Evolutionary conservation across 2,329 filamentous ascomycete genomes (phyloP), one percentile per base, ranked within the genome.

Genomic region (Aureobasidium sp.): DNA sequence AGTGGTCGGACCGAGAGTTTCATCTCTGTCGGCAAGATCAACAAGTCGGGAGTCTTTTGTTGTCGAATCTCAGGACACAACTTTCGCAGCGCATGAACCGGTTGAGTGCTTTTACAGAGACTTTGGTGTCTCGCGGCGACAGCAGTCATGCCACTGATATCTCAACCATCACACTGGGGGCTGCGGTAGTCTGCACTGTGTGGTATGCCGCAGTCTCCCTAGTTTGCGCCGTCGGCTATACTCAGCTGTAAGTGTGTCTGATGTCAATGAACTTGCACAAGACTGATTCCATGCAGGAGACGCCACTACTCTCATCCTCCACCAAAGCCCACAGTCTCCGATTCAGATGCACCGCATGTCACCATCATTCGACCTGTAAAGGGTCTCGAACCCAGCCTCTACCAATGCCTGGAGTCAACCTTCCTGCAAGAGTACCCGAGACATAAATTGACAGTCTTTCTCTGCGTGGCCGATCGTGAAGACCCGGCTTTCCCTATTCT

Each of bases 321-420:
- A 52, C 26, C 53, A 5, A 55, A 52, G 17, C 27, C 64, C 7
- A 44, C 48, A 32, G 53, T 67, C 13, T 76, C 86, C 43, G 13
- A 27, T 17, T 61, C 63, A 5, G 27, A 51, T 9, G 79, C 91
- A 3, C 93, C 92, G 17, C 87, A 90, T 76, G 82, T 99, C 69
- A 97, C 94, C 36, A 83, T 96, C 64, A 92, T 99, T 67, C 89
- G 94, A 2, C 95, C 94, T 0, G 87, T 96, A 66, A 97, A 97
- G 76, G 94, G 92, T 64, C 81, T 96, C 62, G 94, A 97, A 73
- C 89, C 92, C 4, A 84, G 86, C 66, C 85, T 97, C 27, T 96
- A 96, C 80, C 90, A 96, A 70, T 97, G 94, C 71, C 87, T 99
- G 44, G 88, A 89, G 34, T 88, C 92, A 5, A 90, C 88, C 1